Base-by-base conservation (phyloP, 1,284 basidiomycete species). In the Apiotrichum gamsii region DNA sequence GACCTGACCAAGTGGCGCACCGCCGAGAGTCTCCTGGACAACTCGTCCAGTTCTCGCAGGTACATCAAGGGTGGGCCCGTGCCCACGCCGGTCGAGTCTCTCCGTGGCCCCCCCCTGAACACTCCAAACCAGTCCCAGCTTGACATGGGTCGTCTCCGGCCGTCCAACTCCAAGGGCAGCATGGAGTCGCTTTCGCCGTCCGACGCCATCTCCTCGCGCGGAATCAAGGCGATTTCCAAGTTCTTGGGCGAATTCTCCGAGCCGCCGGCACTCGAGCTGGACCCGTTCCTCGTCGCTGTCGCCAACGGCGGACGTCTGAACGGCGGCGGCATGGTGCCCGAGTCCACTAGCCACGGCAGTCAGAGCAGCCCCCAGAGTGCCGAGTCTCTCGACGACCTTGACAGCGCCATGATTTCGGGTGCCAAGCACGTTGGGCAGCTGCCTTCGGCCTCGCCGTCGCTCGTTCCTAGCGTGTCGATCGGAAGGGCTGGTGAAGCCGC, bases 21-120 rank as follows among this genome's bases (percentile, higher is more conserved):
- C 4, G 43, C 34, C 2, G 10, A 37, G 15, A 37, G 20, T n/a
- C 35, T 44, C 11, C 21, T 43, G 6, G 25, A 28, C 25, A 28
- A 28, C 6, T 6, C 8, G 8, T 6, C 25, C 11, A 28, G 11
- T 11, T 28, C 25, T 6, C 11, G 25, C 25, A 28, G 25, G 25
- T 28, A 19, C 13, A 57, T 64, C 14, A 36, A 45, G n/a, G 64
- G 62, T 28, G 65, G 65, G n/a, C 65, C 65, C 10, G 65, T 68
- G 2, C 65, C 65, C 14, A 68, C 65, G 0, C 65, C 65, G 2
- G 28, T 16, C 15, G 35, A 37, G n/a, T 44, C 43, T 4, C 34
- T 44, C 20, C 28, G 34, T 18, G 43, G 35, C 15, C 25, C 18
- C 2, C 35, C 35, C 8, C 51, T 23, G 11, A 44, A 8, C 52